Evolutionary conservation across 345 rosid species (phyloP).

Genomic region (Gossypium anomalum): DNA sequence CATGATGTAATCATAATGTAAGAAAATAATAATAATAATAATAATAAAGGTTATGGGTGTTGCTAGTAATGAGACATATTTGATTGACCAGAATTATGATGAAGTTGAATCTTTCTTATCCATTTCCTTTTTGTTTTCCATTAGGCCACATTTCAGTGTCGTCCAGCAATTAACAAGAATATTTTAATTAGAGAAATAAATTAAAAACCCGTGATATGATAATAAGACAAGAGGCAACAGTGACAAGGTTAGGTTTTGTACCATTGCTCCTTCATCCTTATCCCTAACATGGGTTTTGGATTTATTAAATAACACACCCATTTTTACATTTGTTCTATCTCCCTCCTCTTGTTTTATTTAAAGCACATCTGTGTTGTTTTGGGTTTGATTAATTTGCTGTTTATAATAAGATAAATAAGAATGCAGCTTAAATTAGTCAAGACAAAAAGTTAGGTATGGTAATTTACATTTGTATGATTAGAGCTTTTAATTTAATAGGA

Average conservation of each 20-base stretch:
- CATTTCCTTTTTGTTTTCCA: not conserved
- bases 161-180: not conserved
- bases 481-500: not conserved
- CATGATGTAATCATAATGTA: not conserved
- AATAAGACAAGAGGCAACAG: not conserved
- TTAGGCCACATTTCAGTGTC: not conserved
- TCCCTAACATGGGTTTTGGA: not conserved
- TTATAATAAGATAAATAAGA: too few species aligned
- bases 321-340: not conserved
- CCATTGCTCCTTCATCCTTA: not conserved
- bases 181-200: not conserved
- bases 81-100: conserved; percentile 1
- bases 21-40: not conserved
- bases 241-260: conserved; percentile 1
- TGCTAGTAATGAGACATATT: not conserved
- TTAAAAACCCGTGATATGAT: not conserved
- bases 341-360: too few species aligned
- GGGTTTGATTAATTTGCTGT: too few species aligned
- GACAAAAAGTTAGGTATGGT: too few species aligned
- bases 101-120: conserved; percentile 14
- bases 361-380: too few species aligned
- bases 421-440: too few species aligned
- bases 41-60: not conserved
- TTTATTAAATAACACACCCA: not conserved
- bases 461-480: too few species aligned